Evolutionary conservation across 352 stramenopile species (phyloP), one percentile per base, ranked within the genome.

Genomic region (Pseudoperonospora humuli): DNA sequence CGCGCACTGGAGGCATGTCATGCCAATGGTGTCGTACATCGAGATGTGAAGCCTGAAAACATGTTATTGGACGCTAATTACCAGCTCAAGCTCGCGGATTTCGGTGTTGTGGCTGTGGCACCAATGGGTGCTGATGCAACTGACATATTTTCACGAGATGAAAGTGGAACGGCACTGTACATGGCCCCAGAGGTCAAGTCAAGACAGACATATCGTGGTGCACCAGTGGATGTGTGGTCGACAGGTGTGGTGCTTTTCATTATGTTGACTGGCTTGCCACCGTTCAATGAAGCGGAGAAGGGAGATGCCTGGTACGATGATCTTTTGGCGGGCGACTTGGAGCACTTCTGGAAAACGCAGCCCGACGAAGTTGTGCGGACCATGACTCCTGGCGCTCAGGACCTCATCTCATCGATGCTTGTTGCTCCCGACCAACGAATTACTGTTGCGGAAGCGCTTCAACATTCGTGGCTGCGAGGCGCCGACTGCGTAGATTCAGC

Each of bases 1-100:
- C 57, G 45, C 6, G 84, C 74, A 17, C 54, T 95, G 29, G 56
- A 81, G 34, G 73, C 64, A 9, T 95, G 83, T 46, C 84, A 95
- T 57, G 47, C 46, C 18, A 68, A 60, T 11, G 75, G 78, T 29
- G 69, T 95, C 15, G 67, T 85, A 27, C 84, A 95, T 41, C 79
- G 86, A 27, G 86, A 96, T 53, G 61, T 96, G 23, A 96, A 95
- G 62, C 87, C 84, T 3, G 87, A 96, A 57, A 96, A 96, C 46
- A 57, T 96, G 17, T 63, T 97, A 26, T 57, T 97, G 34, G 80
- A 94, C 51, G 56, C 66, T 15, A 57, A 75, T 17, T 84, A 76
- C 51, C 70, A 64, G 7, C 61, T 97, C 49, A 97, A 97, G 52
- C 57, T 98, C 7, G 92, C 81, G 14, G 91, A 97, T 54, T 97